phyloP scores from a whole-genome alignment of 2,329 filamentous ascomycete species.

The Chalaropsis ovoidea region DNA sequence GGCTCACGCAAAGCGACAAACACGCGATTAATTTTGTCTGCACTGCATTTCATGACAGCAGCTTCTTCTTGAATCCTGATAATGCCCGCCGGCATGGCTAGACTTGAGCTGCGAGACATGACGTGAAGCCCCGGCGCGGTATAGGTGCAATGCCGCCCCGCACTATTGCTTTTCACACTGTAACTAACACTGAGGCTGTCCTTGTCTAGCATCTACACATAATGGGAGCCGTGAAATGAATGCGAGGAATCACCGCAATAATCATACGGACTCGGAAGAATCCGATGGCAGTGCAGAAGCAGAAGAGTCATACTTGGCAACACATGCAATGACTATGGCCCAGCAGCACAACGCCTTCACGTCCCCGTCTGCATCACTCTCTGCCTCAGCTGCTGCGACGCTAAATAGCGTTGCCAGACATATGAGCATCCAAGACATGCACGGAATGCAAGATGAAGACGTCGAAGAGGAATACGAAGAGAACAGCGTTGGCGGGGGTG shows the following conservation, averaged over 20 bases:
- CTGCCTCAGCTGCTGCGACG: conserved; percentile 6
- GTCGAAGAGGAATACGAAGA: conserved; percentile 29
- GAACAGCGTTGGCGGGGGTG: conserved; percentile 27
- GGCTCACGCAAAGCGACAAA: not conserved
- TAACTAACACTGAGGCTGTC: not conserved
- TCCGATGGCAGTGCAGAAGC: conserved; percentile 17
- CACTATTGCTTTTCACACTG: not conserved
- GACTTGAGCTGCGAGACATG: not conserved
- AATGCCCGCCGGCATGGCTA: not conserved
- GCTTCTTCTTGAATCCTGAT: not conserved
- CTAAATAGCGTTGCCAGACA: conserved; percentile 14
- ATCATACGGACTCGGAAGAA: conserved; percentile 7
- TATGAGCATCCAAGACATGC: conserved; percentile 20
- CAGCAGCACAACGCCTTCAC: conserved; percentile 13
- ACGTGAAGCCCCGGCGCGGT: not conserved
- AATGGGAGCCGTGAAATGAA: not conserved
- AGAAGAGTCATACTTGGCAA: conserved; percentile 21
- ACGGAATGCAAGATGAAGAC: conserved; percentile 24
- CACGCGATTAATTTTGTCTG: not conserved
- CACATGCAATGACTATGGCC: conserved; percentile 15
- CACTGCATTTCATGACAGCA: not conserved
- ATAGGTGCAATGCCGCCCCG: not conserved
- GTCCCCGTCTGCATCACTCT: conserved; percentile 18
- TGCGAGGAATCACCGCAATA: not conserved
- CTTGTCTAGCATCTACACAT: not conserved